Conservation (phyloP, 345 rosid genomes). For the Acer yangbiense region DNA sequence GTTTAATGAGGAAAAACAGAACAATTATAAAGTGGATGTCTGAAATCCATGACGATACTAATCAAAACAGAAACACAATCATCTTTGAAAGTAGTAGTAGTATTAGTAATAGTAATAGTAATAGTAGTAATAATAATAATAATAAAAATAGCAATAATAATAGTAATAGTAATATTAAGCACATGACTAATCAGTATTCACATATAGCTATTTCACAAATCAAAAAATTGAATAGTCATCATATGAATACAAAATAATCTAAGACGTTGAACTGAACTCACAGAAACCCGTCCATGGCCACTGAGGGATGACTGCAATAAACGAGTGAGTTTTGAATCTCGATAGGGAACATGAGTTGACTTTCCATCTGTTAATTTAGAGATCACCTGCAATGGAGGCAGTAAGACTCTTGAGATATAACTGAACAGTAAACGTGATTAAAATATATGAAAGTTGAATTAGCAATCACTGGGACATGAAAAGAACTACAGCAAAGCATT, state of each 20-base stretch:
- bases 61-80: background rate
- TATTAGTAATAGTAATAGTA: no score
- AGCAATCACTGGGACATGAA: conserved; percentile 1
- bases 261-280: conserved; percentile 31
- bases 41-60: background rate
- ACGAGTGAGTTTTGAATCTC: conserved; percentile 79
- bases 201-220: background rate
- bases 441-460: conserved; percentile 6
- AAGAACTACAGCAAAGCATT: conserved; percentile 4
- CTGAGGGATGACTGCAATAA: conserved; percentile 74
- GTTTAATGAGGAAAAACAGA: conserved; percentile 24
- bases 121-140: no score
- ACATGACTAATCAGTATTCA: background rate
- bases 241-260: conserved; percentile 14
- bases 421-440: background rate
- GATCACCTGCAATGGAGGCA: conserved; percentile 49
- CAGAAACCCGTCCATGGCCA: conserved; percentile 71
- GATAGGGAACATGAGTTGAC: conserved; percentile 66
- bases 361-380: conserved; percentile 68
- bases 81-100: background rate
- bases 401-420: conserved; percentile 6
- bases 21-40: conserved; percentile 8
- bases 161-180: background rate
- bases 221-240: background rate
- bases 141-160: no score